A percentile compares a stretch with the other conserved stretches of the same genome.
These are phyloP conservation scores for Murraya koenigii DNA, from an alignment of 345 rosid species.

Conservation along the genomic window DNA sequence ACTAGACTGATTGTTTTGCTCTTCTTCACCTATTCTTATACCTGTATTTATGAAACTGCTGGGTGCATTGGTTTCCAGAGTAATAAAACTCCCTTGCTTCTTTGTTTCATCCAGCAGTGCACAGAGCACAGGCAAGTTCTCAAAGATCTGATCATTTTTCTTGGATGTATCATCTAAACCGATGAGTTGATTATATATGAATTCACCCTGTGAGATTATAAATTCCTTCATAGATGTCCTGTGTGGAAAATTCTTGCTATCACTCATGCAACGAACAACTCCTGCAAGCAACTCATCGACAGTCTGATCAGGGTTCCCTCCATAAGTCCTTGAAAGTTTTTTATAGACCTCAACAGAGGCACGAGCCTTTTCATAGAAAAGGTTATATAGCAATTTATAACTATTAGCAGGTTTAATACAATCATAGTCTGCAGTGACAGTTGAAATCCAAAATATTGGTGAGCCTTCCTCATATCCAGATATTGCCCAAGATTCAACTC, in stretches of 20 bases:
- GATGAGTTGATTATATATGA: constrained; percentile 56
- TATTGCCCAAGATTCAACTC: constrained; percentile 56
- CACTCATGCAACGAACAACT: constrained; percentile 51
- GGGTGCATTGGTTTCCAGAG: constrained; percentile 14
- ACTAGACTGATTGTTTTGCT: constrained; percentile 14
- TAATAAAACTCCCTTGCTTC: constrained; percentile 24
- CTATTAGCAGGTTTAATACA: constrained; percentile 48
- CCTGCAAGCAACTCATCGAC: constrained; percentile 61
- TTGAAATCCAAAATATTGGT: constrained; percentile 59
- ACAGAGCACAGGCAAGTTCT: constrained; percentile 49
- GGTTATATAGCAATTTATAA: constrained; percentile 44
- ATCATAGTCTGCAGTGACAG: constrained; percentile 50
- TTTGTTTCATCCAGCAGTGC: constrained; percentile 47
- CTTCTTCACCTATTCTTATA: constrained; percentile 28
- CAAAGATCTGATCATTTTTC: constrained; percentile 34
- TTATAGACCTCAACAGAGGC: constrained; percentile 62
- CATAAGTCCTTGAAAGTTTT: constrained; percentile 42
- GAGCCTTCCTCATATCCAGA: constrained; percentile 71
- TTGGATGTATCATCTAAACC: constrained; percentile 60
- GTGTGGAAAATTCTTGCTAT: constrained; percentile 43
- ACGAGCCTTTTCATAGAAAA: constrained; percentile 54
- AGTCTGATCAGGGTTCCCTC: constrained; percentile 50
- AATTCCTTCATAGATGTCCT: constrained; percentile 49
- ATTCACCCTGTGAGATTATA: constrained; percentile 55
- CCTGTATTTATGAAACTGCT: constrained; percentile 35